Conservation (phyloP, 2,329 filamentous ascomycete genomes). For the Cladosporium oxysporum region DNA sequence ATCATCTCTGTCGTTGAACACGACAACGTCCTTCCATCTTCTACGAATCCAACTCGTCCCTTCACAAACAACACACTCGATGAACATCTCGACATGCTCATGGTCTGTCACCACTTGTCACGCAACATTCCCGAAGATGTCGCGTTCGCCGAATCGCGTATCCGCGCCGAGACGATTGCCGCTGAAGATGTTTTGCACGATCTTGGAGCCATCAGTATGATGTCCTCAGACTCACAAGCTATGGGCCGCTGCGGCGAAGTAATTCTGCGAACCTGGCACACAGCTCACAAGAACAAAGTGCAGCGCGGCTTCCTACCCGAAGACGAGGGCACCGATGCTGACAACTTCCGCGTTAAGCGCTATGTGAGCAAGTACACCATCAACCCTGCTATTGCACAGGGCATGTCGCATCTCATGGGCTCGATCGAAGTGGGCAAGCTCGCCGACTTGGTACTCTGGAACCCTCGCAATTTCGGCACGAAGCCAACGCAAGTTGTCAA, state of each 20-base stretch:
- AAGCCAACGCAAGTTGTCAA: slow-evolving; percentile 84
- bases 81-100: slow-evolving; percentile 96
- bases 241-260: slow-evolving; percentile 98
- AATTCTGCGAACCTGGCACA: slow-evolving; percentile 91
- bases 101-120: slow-evolving; percentile 94
- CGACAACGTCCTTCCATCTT: slow-evolving; percentile 82
- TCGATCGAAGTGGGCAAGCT: slow-evolving; percentile 87
- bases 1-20: slow-evolving; percentile 94
- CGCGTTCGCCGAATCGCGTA: slow-evolving; percentile 90
- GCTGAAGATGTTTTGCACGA: slow-evolving; percentile 96
- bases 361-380: slow-evolving; percentile 97
- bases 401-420: slow-evolving; percentile 83
- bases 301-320: slow-evolving; percentile 76
- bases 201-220: slow-evolving; percentile 94
- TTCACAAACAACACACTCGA: slow-evolving; percentile 91
- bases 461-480: slow-evolving; percentile 78
- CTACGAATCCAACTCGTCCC: slow-evolving; percentile 88
- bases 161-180: slow-evolving; percentile 93
- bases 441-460: slow-evolving; percentile 87
- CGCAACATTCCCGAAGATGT: slow-evolving; percentile 95
- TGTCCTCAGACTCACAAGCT: slow-evolving; percentile 91
- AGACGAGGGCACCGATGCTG: slow-evolving; percentile 75
- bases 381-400: slow-evolving; percentile 89
- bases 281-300: slow-evolving; percentile 92
- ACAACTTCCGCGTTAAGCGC: slow-evolving; percentile 89